A percentile compares a stretch with the other conserved stretches of the same genome.
phyloP scores from a whole-genome alignment of 2,329 filamentous ascomycete genomes.

The Cordyceps pruinosa region DNA sequence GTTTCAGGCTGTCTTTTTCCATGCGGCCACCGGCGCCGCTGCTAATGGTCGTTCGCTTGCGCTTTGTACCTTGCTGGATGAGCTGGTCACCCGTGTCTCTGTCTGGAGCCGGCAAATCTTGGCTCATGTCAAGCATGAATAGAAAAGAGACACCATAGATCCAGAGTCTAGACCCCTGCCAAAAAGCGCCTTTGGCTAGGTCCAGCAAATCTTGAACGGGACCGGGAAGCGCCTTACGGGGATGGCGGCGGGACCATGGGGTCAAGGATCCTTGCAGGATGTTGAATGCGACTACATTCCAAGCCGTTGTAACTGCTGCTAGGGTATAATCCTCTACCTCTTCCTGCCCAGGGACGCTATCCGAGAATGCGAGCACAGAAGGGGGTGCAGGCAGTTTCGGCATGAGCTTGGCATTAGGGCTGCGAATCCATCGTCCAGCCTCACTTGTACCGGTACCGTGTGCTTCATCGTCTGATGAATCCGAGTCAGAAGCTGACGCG shows the following conservation, averaged over 20 bases:
- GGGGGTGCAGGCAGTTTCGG: slow-evolving; percentile 61
- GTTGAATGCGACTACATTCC: slow-evolving; percentile 70
- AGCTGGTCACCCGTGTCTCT: slow-evolving; percentile 23
- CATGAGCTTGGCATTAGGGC: slow-evolving; percentile 61
- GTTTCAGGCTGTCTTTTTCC: slow-evolving; percentile 37
- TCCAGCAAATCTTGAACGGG: slow-evolving; percentile 71
- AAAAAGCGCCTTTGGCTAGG: slow-evolving; percentile 74
- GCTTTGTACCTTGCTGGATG: slow-evolving; percentile 39
- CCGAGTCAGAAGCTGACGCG: slow-evolving; percentile 32
- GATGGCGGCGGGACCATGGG: slow-evolving; percentile 81
- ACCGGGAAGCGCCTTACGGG: slow-evolving; percentile 63
- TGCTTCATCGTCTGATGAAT: slow-evolving; percentile 38
- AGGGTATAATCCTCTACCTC: slow-evolving; percentile 39
- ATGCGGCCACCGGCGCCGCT: slow-evolving; percentile 49
- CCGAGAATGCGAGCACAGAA: slow-evolving; percentile 61
- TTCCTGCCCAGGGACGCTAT: slow-evolving; percentile 33
- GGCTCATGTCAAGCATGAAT: slow-evolving; percentile 82
- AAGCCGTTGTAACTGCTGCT: slow-evolving; percentile 49
- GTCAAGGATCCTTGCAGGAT: slow-evolving; percentile 69
- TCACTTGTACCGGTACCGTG: slow-evolving; percentile 29
- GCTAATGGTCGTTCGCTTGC: slow-evolving; percentile 44
- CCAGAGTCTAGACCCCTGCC: slow-evolving; percentile 77
- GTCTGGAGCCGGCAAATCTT: slow-evolving; percentile 49
- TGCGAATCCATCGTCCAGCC: slow-evolving; percentile 67
- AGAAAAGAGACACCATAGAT: slow-evolving; percentile 81